These are phyloP conservation scores for Thuidium tamariscinum DNA, from an alignment of 225 moss, liverwort and hornwort genomes.

Conservation along the genomic window DNA sequence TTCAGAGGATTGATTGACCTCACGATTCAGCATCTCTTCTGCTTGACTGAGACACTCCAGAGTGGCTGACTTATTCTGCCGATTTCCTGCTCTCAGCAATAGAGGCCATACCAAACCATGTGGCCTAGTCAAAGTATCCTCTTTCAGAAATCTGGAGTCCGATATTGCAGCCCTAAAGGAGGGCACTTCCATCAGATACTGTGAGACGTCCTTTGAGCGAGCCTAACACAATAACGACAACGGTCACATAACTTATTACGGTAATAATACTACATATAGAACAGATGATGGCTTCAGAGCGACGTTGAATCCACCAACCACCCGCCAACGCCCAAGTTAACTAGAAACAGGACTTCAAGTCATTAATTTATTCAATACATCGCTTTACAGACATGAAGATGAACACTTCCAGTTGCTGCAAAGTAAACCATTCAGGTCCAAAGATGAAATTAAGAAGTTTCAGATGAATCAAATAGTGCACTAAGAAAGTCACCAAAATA, in stretches of 20 bases:
- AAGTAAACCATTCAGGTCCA: not conserved
- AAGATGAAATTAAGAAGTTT: not conserved
- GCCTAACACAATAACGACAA: conserved; percentile 22
- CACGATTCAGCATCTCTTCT: conserved; percentile 31
- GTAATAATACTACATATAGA: not conserved
- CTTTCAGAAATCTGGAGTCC: conserved; percentile 23
- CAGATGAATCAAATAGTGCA: not conserved
- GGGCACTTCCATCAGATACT: conserved; percentile 54
- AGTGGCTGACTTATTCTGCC: conserved; percentile 21
- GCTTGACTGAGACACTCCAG: conserved; percentile 19
- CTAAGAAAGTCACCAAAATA: not conserved
- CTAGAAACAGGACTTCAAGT: not conserved
- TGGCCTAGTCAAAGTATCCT: conserved; percentile 43
- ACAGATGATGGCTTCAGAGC: not conserved
- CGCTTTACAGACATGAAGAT: not conserved
- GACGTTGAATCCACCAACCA: not conserved
- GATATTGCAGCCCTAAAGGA: conserved; percentile 34
- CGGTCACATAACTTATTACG: not conserved
- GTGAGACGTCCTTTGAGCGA: conserved; percentile 42
- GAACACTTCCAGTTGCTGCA: not conserved
- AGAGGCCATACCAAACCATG: conserved; percentile 75
- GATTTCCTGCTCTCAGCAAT: conserved; percentile 32
- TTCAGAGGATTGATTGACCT: conserved; percentile 30
- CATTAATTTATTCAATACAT: not conserved
- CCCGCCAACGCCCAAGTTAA: not conserved